Evolutionary conservation across 306 rosid species (phyloP).

Genomic region (Gillenia trifoliata): DNA sequence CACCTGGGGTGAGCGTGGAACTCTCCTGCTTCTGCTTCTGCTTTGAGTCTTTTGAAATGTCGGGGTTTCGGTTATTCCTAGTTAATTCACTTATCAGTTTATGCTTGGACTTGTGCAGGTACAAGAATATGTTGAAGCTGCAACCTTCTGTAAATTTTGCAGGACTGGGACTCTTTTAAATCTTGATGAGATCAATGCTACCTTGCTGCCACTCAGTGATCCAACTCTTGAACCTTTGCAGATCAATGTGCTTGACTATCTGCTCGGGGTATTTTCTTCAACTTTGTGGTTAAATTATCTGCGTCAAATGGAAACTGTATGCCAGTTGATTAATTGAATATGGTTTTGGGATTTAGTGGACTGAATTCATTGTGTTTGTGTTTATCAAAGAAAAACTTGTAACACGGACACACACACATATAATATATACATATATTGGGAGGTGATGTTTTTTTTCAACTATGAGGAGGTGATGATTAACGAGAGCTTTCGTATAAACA

Average conservation of each 20-base stretch:
- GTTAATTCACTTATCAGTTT: slow-evolving; percentile 25
- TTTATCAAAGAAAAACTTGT: not conserved
- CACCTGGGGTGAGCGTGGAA: slow-evolving; percentile 92
- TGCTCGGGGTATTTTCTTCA: slow-evolving; percentile 68
- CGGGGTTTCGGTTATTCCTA: not conserved
- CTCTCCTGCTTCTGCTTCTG: slow-evolving; percentile 10
- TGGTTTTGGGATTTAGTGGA: not conserved
- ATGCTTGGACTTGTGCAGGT: slow-evolving; percentile 42
- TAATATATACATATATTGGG: not conserved
- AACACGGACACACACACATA: not conserved
- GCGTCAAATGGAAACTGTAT: not conserved
- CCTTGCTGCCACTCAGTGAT: slow-evolving; percentile 64
- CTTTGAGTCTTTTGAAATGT: slow-evolving; percentile 5
- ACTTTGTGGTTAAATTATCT: not conserved
- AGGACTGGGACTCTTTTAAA: slow-evolving; percentile 76
- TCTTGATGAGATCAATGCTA: slow-evolving; percentile 79
- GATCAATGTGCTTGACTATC: slow-evolving; percentile 83
- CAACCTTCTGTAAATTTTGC: slow-evolving; percentile 84
- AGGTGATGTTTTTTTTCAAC: no score
- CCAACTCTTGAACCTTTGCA: slow-evolving; percentile 74
- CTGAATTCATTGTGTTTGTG: not conserved
- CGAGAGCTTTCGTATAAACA: not conserved
- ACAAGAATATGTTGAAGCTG: slow-evolving; percentile 96
- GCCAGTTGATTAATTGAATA: not conserved
- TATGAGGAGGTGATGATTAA: not conserved